These are phyloP conservation scores for Gnaphalium uliginosum DNA, from an alignment of 129 eudicot genomes.

Conservation along the genomic window DNA sequence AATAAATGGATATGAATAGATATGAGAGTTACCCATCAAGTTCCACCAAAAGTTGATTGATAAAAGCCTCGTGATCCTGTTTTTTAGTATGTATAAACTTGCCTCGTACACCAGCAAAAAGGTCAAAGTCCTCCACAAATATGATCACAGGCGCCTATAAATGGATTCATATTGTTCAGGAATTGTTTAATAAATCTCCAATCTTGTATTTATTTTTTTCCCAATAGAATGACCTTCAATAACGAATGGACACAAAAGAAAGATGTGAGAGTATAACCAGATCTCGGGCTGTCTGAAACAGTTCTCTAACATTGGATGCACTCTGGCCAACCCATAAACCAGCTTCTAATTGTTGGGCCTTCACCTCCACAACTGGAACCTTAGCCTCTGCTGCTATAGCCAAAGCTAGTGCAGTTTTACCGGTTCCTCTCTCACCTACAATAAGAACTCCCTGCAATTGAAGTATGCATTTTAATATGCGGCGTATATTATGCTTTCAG, in stretches of 20 bases:
- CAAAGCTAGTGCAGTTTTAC: conserved; percentile 87
- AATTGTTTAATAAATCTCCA: conserved; percentile 6
- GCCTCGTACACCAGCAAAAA: conserved; percentile 92
- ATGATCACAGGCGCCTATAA: conserved; percentile 92
- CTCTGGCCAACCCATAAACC: conserved; percentile 89
- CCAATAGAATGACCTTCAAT: neutral
- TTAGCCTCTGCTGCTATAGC: conserved; percentile 96
- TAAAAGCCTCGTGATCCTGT: conserved; percentile 95
- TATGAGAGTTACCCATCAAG: conserved; percentile 78
- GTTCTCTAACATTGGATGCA: conserved; percentile 92
- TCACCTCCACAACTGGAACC: conserved; percentile 86
- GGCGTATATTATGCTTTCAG: conserved; percentile 1
- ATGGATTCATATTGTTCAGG: conserved; percentile 20
- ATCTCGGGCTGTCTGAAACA: conserved; percentile 91
- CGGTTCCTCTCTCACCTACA: conserved; percentile 93
- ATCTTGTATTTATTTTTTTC: neutral
- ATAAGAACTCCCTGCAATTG: conserved; percentile 85
- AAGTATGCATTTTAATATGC: conserved; percentile 17
- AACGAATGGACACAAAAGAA: conserved; percentile 15
- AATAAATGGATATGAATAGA: conserved; percentile 13
- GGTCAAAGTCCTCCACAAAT: conserved; percentile 91
- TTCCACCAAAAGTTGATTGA: conserved; percentile 93
- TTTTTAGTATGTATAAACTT: conserved; percentile 74
- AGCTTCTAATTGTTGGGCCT: conserved; percentile 79
- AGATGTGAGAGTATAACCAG: conserved; percentile 52